Conservation (phyloP, 352 stramenopile species). For the Phytopythium vexans region DNA sequence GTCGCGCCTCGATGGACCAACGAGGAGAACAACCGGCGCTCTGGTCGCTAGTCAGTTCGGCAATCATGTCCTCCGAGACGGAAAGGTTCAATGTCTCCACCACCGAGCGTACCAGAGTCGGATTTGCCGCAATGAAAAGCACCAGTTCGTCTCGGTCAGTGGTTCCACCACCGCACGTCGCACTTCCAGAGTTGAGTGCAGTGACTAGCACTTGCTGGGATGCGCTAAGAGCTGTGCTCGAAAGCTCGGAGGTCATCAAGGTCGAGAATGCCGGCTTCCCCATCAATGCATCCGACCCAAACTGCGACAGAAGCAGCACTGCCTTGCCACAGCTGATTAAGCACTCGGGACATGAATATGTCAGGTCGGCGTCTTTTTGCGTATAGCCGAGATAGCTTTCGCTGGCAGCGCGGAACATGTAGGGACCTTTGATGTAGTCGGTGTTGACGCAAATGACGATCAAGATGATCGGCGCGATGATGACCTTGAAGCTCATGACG, state of each 20-base stretch:
- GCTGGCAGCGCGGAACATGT: slow-evolving; percentile 26
- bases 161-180: slow-evolving; percentile 19
- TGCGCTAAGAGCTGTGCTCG: slow-evolving; percentile 20
- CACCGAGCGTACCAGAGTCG: slow-evolving; percentile 12
- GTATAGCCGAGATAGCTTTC: slow-evolving; percentile 29
- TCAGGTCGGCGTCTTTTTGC: slow-evolving; percentile 19
- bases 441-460: slow-evolving; percentile 29
- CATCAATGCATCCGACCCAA: slow-evolving; percentile 24
- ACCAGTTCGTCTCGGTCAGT: slow-evolving; percentile 23
- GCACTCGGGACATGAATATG: slow-evolving; percentile 20
- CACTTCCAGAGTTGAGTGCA: slow-evolving; percentile 10
- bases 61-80: slow-evolving; percentile 4
- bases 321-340: slow-evolving; percentile 19
- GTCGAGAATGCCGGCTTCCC: slow-evolving; percentile 25
- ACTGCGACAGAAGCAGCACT: slow-evolving; percentile 25
- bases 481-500: slow-evolving; percentile 36
- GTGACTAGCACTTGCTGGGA: slow-evolving; percentile 11
- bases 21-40: background rate
- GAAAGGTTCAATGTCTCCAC: slow-evolving; percentile 1
- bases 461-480: slow-evolving; percentile 28
- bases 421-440: slow-evolving; percentile 26
- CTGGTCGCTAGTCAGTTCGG: background rate
- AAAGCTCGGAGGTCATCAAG: slow-evolving; percentile 22
- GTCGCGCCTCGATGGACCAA: slow-evolving; percentile 15
- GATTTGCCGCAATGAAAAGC: slow-evolving; percentile 19